A percentile compares a stretch with the other conserved stretches of the same genome.
Evolutionary conservation across 1,284 basidiomycete species (phyloP).

Genomic region (Waitea zeae): DNA sequence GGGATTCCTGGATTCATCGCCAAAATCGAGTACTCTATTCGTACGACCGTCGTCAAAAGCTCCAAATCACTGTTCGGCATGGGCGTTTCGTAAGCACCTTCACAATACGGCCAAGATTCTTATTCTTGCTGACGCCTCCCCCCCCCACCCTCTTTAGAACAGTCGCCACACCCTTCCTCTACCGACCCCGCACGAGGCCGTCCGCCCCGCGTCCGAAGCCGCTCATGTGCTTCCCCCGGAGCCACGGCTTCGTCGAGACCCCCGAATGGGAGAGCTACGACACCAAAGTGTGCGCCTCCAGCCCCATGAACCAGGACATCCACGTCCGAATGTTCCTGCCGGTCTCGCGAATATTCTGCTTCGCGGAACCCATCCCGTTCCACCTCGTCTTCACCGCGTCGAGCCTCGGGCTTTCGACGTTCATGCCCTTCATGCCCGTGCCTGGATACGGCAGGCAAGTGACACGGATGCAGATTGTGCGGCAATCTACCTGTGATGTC

Average conservation of each 20-base stretch:
- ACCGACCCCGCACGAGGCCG: constrained; percentile 47
- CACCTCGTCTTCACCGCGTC: constrained; percentile 39
- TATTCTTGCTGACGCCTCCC: too few species aligned
- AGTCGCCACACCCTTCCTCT: constrained; percentile 44
- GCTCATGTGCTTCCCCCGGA: constrained; percentile 14
- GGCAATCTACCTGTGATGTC: constrained; percentile 50
- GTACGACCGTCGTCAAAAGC: constrained; percentile 25
- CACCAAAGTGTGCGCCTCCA: constrained; percentile 21
- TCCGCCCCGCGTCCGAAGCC: constrained; percentile 30
- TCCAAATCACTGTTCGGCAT: constrained; percentile 21
- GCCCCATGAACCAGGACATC: constrained; percentile 23
- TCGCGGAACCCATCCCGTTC: constrained; percentile 44
- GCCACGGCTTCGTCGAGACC: constrained; percentile 19
- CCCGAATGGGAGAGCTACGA: constrained; percentile 35
- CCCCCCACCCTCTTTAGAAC: constrained; percentile 16
- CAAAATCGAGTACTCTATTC: constrained; percentile 38
- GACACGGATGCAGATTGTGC: constrained; percentile 41
- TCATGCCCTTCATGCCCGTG: constrained; percentile 37
- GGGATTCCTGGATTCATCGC: constrained; percentile 53
- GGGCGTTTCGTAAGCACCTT: constrained; percentile 22
- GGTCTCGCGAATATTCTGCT: constrained; percentile 35
- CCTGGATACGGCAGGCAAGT: constrained; percentile 20
- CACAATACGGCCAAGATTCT: too few species aligned
- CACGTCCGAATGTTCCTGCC: constrained; percentile 30
- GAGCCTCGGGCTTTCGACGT: constrained; percentile 34